Conservation (phyloP, 2,329 filamentous ascomycete species). For the Peltaster fructicola region DNA sequence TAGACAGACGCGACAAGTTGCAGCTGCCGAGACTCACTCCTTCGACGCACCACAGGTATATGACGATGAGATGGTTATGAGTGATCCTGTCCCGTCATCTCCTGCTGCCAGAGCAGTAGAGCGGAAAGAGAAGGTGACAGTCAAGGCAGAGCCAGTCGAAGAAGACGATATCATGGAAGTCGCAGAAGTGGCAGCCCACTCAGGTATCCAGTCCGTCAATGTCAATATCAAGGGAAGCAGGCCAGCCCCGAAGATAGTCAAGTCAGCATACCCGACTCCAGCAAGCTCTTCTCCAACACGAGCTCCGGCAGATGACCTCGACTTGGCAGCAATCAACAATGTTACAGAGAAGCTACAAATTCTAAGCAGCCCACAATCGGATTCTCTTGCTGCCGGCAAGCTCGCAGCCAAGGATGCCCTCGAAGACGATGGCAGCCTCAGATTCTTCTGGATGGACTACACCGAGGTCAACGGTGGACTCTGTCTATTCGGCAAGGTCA, state of each 20-base stretch:
- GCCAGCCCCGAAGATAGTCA: slow-evolving; percentile 53
- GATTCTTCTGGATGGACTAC: slow-evolving; percentile 96
- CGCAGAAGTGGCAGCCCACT: slow-evolving; percentile 50
- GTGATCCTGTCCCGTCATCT: slow-evolving; percentile 63
- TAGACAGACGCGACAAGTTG: slow-evolving; percentile 16
- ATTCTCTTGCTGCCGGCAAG: slow-evolving; percentile 55
- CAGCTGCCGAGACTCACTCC: slow-evolving; percentile 17
- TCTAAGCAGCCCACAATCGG: slow-evolving; percentile 55
- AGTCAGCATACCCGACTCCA: slow-evolving; percentile 51
- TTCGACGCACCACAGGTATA: slow-evolving; percentile 33
- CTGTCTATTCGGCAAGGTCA: slow-evolving; percentile 89
- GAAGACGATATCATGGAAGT: slow-evolving; percentile 78
- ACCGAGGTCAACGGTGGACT: slow-evolving; percentile 80
- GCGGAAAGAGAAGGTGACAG: slow-evolving; percentile 38
- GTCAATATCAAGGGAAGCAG: slow-evolving; percentile 75
- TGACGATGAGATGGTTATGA: slow-evolving; percentile 68
- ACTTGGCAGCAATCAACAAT: slow-evolving; percentile 79
- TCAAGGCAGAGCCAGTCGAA: slow-evolving; percentile 49
- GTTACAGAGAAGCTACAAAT: slow-evolving; percentile 77
- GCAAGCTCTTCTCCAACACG: slow-evolving; percentile 59
- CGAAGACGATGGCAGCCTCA: slow-evolving; percentile 81
- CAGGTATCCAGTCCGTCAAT: slow-evolving; percentile 45
- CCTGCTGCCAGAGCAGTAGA: slow-evolving; percentile 34
- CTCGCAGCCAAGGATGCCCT: slow-evolving; percentile 67
- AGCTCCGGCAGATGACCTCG: slow-evolving; percentile 33